Evolutionary conservation across 805 yeast genomes (phyloP).

Genomic region (Nakazawaea wyomingensis): DNA sequence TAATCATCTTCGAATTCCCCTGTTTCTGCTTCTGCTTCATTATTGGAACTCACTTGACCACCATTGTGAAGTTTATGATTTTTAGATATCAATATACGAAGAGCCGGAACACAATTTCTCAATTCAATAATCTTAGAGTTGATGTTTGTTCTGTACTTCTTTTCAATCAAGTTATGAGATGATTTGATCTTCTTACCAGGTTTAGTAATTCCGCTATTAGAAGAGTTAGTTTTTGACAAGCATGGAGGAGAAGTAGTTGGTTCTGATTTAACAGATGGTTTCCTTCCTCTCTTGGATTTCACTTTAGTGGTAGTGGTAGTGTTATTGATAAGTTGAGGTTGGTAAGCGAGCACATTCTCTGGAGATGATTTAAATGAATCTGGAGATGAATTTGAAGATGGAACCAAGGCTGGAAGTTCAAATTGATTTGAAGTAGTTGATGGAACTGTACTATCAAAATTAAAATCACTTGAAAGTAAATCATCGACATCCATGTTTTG

Average conservation of each 20-base stretch:
- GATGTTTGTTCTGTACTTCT: constrained; percentile 65
- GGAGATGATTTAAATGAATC: constrained; percentile 10
- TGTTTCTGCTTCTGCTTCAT: constrained; percentile 36
- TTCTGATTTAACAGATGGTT: constrained; percentile 5
- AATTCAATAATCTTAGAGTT: constrained; percentile 61
- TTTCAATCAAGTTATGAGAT: constrained; percentile 68
- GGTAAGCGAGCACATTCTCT: background rate
- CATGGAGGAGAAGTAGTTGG: background rate
- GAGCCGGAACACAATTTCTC: constrained; percentile 62
- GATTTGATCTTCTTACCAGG: constrained; percentile 48
- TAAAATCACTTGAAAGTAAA: constrained; percentile 1
- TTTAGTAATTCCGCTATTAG: constrained; percentile 21
- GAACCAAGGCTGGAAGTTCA: background rate
- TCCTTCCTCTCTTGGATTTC: constrained; percentile 10
- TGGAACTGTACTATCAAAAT: background rate
- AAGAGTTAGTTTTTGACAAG: constrained; percentile 5
- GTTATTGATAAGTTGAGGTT: background rate
- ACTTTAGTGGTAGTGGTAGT: background rate
- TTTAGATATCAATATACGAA: constrained; percentile 39
- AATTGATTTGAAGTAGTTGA: constrained; percentile 2
- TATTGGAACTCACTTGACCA: constrained; percentile 32
- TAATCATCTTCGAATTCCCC: constrained; percentile 35
- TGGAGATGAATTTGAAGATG: constrained; percentile 10
- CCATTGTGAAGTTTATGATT: constrained; percentile 32
- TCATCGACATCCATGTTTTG: constrained; percentile 9